These are phyloP conservation scores for Nectriaceae sp. DNA, from an alignment of 2,329 filamentous ascomycete genomes.

Conservation along the genomic window DNA sequence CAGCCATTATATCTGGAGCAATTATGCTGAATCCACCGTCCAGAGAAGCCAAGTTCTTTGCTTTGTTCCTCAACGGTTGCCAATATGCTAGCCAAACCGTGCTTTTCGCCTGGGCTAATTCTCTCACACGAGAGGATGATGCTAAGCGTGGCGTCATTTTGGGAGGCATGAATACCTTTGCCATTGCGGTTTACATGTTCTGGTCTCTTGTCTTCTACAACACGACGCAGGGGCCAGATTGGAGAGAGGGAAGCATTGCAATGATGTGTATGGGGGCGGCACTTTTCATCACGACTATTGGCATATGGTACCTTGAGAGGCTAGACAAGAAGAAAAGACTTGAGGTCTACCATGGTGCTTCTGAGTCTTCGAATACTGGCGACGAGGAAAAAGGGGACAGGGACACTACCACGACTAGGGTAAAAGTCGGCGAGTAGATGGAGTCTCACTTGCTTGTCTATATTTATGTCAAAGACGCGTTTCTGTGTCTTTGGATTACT, in stretches of 20 bases:
- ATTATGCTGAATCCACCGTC: conserved; percentile 14
- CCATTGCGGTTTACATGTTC: conserved; percentile 12
- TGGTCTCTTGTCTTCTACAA: conserved; percentile 13
- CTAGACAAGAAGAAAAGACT: neutral
- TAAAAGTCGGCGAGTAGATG: neutral
- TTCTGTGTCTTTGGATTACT: too few relatives aligned
- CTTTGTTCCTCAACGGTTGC: conserved; percentile 12
- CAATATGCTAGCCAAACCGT: conserved; percentile 10
- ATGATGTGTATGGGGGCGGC: conserved; percentile 5
- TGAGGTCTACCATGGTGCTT: neutral
- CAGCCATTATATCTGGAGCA: conserved; percentile 11
- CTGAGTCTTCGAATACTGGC: neutral
- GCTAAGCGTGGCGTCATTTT: conserved; percentile 15
- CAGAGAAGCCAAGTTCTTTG: conserved; percentile 9
- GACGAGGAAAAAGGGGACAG: neutral
- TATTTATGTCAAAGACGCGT: too few relatives aligned
- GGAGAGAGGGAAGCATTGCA: conserved; percentile 12
- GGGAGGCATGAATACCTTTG: conserved; percentile 12
- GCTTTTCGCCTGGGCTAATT: conserved; percentile 17
- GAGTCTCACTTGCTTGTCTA: neutral
- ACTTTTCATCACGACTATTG: neutral
- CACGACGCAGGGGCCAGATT: conserved; percentile 8
- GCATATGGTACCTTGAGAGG: neutral
- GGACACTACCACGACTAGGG: neutral
- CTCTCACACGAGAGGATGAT: conserved; percentile 11